Conservation (phyloP, 306 rosid species). For the Adenanthera pavonina region DNA sequence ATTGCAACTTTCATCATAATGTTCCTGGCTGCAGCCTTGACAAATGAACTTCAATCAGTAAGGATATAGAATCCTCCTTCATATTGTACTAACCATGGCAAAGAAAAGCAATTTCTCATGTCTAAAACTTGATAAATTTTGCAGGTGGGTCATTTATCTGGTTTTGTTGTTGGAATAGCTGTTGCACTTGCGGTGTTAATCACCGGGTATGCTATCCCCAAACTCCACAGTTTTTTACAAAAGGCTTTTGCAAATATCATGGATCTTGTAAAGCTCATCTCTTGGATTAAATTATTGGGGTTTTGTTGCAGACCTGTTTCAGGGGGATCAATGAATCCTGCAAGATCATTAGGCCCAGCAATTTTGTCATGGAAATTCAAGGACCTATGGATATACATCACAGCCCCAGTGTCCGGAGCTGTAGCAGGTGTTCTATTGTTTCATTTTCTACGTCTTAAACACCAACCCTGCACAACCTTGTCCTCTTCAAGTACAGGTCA, state of each 20-base stretch:
- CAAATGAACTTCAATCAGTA: slow-evolving; percentile 63
- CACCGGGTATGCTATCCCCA: slow-evolving; percentile 58
- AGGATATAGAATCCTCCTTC: slow-evolving; percentile 31
- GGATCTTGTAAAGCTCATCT: neutral
- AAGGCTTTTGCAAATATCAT: neutral
- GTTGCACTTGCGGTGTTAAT: slow-evolving; percentile 76
- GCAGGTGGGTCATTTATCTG: slow-evolving; percentile 78
- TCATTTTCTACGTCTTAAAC: slow-evolving; percentile 48
- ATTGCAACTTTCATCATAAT: slow-evolving; percentile 78
- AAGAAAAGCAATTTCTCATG: neutral
- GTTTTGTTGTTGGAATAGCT: slow-evolving; percentile 77
- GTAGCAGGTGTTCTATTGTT: slow-evolving; percentile 54
- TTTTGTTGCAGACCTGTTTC: slow-evolving; percentile 69
- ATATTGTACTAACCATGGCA: neutral
- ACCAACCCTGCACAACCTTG: slow-evolving; percentile 34
- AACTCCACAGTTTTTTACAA: neutral
- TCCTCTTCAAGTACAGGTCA: slow-evolving; percentile 40
- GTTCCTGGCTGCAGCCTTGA: slow-evolving; percentile 74
- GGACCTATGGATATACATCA: slow-evolving; percentile 71
- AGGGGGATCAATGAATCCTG: slow-evolving; percentile 93
- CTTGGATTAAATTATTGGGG: neutral
- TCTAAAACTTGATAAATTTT: slow-evolving; percentile 21
- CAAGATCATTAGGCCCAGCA: slow-evolving; percentile 91
- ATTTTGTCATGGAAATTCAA: slow-evolving; percentile 71
- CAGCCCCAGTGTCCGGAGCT: slow-evolving; percentile 75